A percentile compares a stretch with the other conserved stretches of the same genome.
Evolutionary conservation across 2,329 filamentous ascomycete species (phyloP).

Genomic region (Alternaria arbusti): DNA sequence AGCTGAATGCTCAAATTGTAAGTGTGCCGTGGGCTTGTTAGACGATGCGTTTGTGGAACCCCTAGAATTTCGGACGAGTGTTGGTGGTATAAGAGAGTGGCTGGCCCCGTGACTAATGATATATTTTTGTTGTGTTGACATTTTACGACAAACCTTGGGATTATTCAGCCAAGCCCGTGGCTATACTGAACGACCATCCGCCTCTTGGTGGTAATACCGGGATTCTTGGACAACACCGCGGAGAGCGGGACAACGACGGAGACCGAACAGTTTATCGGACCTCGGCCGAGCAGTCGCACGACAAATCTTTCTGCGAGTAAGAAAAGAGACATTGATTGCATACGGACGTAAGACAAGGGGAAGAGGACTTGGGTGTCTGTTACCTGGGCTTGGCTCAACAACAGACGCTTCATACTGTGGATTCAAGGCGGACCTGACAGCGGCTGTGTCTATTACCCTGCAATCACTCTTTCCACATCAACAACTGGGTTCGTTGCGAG

Average conservation of each 20-base stretch:
- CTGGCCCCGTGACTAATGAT: neutral
- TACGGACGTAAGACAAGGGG: neutral
- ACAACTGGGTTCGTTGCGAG: neutral
- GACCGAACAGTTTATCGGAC: neutral
- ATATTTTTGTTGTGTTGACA: neutral
- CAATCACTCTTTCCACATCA: neutral
- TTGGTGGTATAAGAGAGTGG: neutral
- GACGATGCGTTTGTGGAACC: neutral
- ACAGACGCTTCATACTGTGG: neutral
- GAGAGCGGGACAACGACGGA: neutral
- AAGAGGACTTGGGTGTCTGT: neutral
- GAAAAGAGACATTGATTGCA: neutral
- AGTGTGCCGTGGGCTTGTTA: neutral
- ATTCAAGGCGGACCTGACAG: neutral
- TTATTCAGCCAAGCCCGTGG: neutral
- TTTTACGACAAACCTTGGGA: neutral
- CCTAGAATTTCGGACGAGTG: neutral
- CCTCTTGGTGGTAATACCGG: neutral
- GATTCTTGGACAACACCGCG: neutral
- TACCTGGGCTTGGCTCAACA: neutral
- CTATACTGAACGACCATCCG: neutral
- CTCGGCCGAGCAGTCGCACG: neutral
- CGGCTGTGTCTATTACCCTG: neutral
- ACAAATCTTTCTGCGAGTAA: neutral
- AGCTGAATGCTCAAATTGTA: slow-evolving; percentile 5